Conservation (phyloP, 352 stramenopile species). For the Phytophthora macrochlamydospora region DNA sequence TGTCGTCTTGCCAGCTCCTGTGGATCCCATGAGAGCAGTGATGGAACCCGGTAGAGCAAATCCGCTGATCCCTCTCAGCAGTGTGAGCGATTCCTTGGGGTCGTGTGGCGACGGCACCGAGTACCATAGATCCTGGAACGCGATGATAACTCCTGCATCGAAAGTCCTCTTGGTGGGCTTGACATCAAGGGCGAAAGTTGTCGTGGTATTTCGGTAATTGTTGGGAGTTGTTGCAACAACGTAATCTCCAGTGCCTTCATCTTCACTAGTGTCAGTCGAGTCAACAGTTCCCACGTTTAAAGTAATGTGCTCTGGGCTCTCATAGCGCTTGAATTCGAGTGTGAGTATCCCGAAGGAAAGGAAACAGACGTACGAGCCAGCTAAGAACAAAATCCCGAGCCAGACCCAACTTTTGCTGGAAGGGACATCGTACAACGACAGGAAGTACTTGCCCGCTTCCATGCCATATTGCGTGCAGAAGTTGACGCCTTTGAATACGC, state of each 20-base stretch:
- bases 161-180: conserved; percentile 9
- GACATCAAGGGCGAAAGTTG: conserved; percentile 2
- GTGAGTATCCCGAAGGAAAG: conserved; percentile 26
- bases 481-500: conserved; percentile 23
- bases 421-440: conserved; percentile 33
- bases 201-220: conserved; percentile 3
- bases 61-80: conserved; percentile 64
- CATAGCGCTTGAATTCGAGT: conserved; percentile 37
- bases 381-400: conserved; percentile 28
- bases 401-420: conserved; percentile 29
- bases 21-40: conserved; percentile 59
- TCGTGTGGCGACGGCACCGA: conserved; percentile 36
- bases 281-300: background rate
- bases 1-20: conserved; percentile 88
- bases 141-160: conserved; percentile 27
- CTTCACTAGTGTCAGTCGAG: background rate
- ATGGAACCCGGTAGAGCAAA: conserved; percentile 47
- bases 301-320: conserved; percentile 24
- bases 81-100: conserved; percentile 50
- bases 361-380: conserved; percentile 30
- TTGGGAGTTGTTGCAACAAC: conserved; percentile 11
- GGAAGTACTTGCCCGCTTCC: conserved; percentile 29
- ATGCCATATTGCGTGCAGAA: conserved; percentile 26
- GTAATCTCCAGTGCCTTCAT: conserved; percentile 6
- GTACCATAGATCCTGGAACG: conserved; percentile 46